Evolutionary conservation across 805 yeast species (phyloP).

Genomic region (Blastobotrys americana): DNA sequence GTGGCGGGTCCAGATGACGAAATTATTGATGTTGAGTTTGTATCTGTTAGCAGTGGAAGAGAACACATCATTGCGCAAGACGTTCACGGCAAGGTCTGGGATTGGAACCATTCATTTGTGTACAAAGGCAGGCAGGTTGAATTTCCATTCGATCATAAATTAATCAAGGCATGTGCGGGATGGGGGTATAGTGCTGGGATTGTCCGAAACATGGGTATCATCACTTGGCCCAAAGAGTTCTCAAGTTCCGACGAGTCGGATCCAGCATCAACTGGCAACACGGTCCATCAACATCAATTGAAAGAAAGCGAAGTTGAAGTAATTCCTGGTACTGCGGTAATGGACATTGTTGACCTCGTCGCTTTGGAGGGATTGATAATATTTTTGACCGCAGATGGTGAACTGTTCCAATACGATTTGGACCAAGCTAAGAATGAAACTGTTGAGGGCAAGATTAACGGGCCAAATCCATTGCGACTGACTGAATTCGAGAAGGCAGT

Average conservation of each 20-base stretch:
- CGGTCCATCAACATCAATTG: constrained; percentile 2
- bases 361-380: constrained; percentile 48
- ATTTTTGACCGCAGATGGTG: constrained; percentile 42
- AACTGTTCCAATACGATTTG: constrained; percentile 33
- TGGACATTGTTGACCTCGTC: constrained; percentile 42
- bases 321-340: constrained; percentile 13
- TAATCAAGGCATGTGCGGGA: constrained; percentile 47
- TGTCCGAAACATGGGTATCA: constrained; percentile 45
- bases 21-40: constrained; percentile 31
- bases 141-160: constrained; percentile 10
- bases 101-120: constrained; percentile 46
- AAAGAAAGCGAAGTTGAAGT: constrained; percentile 5
- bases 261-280: constrained; percentile 20
- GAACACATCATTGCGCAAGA: constrained; percentile 58
- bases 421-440: constrained; percentile 16
- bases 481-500: constrained; percentile 32
- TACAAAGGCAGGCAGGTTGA: constrained; percentile 12
- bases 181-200: constrained; percentile 55
- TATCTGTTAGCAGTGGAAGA: constrained; percentile 55
- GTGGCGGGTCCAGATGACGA: not conserved
- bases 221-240: constrained; percentile 46
- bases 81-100: constrained; percentile 41
- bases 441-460: constrained; percentile 11
- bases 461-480: constrained; percentile 22
- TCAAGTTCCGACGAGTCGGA: constrained; percentile 26